phyloP scores from a whole-genome alignment of 352 stramenopile species.

The Phytophthora sp. region DNA sequence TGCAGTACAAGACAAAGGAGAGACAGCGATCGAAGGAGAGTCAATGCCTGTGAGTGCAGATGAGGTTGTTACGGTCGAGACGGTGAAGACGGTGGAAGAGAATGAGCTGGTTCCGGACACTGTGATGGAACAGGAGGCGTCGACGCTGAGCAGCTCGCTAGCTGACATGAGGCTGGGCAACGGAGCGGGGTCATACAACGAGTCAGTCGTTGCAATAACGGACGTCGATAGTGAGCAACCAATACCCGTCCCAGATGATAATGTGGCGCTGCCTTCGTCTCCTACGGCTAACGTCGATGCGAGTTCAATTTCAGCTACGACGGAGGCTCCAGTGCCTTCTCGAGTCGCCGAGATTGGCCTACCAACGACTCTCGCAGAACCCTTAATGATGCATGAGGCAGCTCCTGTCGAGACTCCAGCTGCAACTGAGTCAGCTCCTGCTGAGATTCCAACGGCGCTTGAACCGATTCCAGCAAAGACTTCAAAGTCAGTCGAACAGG shows the following conservation, averaged over 20 bases:
- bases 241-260: constrained; percentile 19
- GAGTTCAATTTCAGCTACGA: constrained; percentile 15
- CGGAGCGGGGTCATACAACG: not conserved
- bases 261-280: constrained; percentile 4
- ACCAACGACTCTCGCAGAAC: not conserved
- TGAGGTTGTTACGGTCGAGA: not conserved
- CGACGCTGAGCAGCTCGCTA: constrained; percentile 14
- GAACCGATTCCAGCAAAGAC: not conserved
- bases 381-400: not conserved
- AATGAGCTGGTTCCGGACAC: constrained; percentile 5
- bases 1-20: not conserved
- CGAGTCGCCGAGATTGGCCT: not conserved
- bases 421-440: not conserved
- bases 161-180: constrained; percentile 33
- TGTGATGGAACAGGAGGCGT: constrained; percentile 17
- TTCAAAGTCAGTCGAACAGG: not conserved
- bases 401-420: not conserved
- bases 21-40: not conserved
- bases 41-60: not conserved
- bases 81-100: not conserved
- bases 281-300: not conserved
- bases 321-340: not conserved
- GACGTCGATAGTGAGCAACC: not conserved
- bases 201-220: not conserved
- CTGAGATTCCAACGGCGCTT: not conserved